phyloP scores from a whole-genome alignment of 2,329 filamentous ascomycete genomes.

The Penicillium sp. region DNA sequence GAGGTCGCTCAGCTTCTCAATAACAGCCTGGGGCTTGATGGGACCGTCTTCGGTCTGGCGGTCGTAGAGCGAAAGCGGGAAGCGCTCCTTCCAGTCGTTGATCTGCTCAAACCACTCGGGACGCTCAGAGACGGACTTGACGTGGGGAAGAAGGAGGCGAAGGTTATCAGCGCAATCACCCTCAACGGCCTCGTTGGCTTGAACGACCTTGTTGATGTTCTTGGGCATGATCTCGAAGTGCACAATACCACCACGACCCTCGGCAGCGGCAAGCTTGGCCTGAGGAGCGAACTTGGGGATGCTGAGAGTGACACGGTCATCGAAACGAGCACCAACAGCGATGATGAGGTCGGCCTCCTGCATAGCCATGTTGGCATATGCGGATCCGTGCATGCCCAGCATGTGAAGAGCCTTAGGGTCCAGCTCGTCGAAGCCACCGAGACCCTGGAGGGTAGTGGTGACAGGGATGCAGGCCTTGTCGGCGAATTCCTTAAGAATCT shows the following conservation, averaged over 20 bases:
- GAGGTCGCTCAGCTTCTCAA: slow-evolving; percentile 84
- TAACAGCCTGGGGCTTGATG: slow-evolving; percentile 93
- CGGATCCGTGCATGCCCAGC: slow-evolving; percentile 97
- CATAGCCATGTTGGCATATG: slow-evolving; percentile 97
- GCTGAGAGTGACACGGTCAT: slow-evolving; percentile 87
- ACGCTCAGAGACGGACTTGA: slow-evolving; percentile 67
- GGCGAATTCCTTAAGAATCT: slow-evolving; percentile 78
- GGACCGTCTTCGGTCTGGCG: slow-evolving; percentile 71
- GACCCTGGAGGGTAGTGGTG: slow-evolving; percentile 90
- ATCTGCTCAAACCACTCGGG: slow-evolving; percentile 90
- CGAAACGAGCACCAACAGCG: slow-evolving; percentile 88
- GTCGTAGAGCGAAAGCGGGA: slow-evolving; percentile 82
- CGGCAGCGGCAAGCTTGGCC: slow-evolving; percentile 79
- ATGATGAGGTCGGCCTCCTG: slow-evolving; percentile 96
- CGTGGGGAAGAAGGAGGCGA: slow-evolving; percentile 68
- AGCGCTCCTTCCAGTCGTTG: slow-evolving; percentile 84
- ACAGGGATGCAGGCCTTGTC: slow-evolving; percentile 92
- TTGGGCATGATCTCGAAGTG: slow-evolving; percentile 99
- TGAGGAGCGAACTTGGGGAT: slow-evolving; percentile 85
- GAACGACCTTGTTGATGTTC: slow-evolving; percentile 99
- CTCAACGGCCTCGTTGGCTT: slow-evolving; percentile 92
- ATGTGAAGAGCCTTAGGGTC: slow-evolving; percentile 95
- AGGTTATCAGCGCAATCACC: slow-evolving; percentile 86
- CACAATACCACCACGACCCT: slow-evolving; percentile 88
- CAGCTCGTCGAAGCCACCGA: slow-evolving; percentile 89